A percentile compares a stretch with the other conserved stretches of the same genome.
phyloP scores from a whole-genome alignment of 2,329 filamentous ascomycete genomes.

The Fusarium oxysporum region DNA sequence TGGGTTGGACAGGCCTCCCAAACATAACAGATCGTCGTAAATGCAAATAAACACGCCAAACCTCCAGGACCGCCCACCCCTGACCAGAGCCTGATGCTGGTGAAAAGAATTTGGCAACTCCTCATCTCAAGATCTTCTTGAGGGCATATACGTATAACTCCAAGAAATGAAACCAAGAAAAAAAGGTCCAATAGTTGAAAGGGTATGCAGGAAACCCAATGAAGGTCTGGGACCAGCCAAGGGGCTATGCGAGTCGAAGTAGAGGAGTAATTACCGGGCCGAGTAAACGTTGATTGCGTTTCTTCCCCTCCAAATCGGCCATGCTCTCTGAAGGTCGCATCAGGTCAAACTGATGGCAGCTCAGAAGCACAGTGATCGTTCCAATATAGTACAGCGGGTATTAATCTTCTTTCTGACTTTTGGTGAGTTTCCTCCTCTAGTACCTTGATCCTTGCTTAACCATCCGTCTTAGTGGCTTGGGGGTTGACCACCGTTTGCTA shows the following conservation, averaged over 20 bases:
- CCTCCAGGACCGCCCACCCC: constrained; percentile 29
- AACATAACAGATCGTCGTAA: constrained; percentile 23
- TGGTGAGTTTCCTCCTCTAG: constrained; percentile 46
- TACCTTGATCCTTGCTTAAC: constrained; percentile 29
- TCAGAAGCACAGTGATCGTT: constrained; percentile 18
- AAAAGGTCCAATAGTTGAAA: constrained; percentile 21
- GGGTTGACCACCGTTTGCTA: constrained; percentile 52
- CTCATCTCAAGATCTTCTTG: constrained; percentile 38
- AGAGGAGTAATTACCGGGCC: constrained; percentile 29
- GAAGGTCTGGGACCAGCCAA: not conserved
- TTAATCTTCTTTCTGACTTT: constrained; percentile 45
- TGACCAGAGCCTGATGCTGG: constrained; percentile 41
- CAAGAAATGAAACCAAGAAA: constrained; percentile 38
- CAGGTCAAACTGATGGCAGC: not conserved
- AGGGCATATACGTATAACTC: constrained; percentile 44
- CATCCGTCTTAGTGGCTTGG: constrained; percentile 47
- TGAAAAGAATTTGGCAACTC: constrained; percentile 40
- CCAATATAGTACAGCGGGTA: constrained; percentile 47
- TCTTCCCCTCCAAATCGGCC: constrained; percentile 11
- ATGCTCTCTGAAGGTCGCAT: not conserved
- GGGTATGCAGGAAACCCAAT: not conserved
- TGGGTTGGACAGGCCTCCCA: not conserved
- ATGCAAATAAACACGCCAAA: constrained; percentile 41
- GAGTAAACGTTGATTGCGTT: not conserved
- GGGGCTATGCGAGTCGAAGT: constrained; percentile 17